Percentiles rank a stretch among this genome's conserved stretches.
These are phyloP conservation scores for Podospora fimiseda DNA, from an alignment of 495 filamentous ascomycete genomes.

Conservation along the genomic window DNA sequence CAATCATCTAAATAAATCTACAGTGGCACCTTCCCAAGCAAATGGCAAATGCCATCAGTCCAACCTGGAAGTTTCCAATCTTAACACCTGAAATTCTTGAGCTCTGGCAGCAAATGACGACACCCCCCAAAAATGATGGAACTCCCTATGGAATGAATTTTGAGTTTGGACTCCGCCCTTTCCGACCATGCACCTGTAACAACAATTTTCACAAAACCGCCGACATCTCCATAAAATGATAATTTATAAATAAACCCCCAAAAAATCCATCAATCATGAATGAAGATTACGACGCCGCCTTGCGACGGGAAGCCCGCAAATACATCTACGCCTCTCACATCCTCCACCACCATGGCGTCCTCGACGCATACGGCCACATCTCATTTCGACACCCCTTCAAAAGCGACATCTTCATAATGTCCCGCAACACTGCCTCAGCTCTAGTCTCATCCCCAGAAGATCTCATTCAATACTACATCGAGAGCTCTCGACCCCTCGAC, in stretches of 20 bases:
- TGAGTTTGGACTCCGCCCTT: neutral
- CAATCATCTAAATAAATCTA: too few relatives aligned
- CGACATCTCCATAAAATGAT: too few relatives aligned
- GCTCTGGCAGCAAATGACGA: too few relatives aligned
- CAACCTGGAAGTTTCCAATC: too few relatives aligned
- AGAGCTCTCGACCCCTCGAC: conserved; percentile 33
- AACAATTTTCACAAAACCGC: too few relatives aligned
- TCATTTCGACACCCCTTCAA: conserved; percentile 42
- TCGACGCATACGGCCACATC: conserved; percentile 51
- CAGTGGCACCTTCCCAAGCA: too few relatives aligned
- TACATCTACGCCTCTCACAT: conserved; percentile 28
- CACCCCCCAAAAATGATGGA: neutral
- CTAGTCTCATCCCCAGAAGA: conserved; percentile 36
- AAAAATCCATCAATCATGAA: neutral
- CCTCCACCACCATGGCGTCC: conserved; percentile 33
- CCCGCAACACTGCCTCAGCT: conserved; percentile 39
- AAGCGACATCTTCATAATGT: conserved; percentile 39
- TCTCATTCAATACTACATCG: conserved; percentile 39
- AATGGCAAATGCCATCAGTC: too few relatives aligned
- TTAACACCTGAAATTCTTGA: too few relatives aligned
- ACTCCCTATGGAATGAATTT: neutral
- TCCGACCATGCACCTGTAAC: neutral
- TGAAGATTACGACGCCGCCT: neutral
- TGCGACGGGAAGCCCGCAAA: neutral
- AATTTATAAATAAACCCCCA: too few relatives aligned